Percentiles rank a stretch among this genome's conserved stretches.
Evolutionary conservation across 2,329 filamentous ascomycete genomes (phyloP).

Genomic region (Mycosphaerella sp.): DNA sequence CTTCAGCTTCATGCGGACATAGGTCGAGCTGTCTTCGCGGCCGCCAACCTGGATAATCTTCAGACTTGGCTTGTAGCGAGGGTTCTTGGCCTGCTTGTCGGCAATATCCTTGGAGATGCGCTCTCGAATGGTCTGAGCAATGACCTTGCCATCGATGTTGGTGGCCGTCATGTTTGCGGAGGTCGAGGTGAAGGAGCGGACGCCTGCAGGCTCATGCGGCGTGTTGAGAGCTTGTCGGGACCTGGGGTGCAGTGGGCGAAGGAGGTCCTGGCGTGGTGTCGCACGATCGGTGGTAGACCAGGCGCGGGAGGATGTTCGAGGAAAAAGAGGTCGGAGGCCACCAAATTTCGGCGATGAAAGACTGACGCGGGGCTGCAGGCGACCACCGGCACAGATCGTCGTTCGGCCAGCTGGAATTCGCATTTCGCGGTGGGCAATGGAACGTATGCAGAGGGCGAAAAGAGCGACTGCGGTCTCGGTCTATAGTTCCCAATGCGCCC

Average conservation of each 20-base stretch:
- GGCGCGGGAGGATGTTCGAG: background rate
- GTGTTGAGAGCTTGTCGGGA: background rate
- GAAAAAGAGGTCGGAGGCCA: conserved; percentile 9
- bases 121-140: conserved; percentile 87
- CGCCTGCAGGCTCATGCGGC: conserved; percentile 10
- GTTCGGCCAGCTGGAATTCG: conserved; percentile 4
- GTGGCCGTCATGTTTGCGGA: conserved; percentile 68
- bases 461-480: background rate
- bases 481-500: conserved; percentile 1
- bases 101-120: conserved; percentile 73
- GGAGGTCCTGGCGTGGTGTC: background rate
- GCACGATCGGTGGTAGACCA: background rate
- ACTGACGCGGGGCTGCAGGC: conserved; percentile 3
- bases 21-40: conserved; percentile 82
- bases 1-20: conserved; percentile 99
- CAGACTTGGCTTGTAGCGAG: conserved; percentile 79
- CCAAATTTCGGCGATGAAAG: background rate
- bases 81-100: conserved; percentile 72
- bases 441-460: background rate
- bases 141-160: conserved; percentile 93
- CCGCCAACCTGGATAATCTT: conserved; percentile 97
- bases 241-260: background rate
- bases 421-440: background rate
- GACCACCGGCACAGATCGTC: conserved; percentile 10
- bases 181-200: conserved; percentile 46